Conservation (phyloP, 2,329 filamentous ascomycete species). For the Colletotrichum echinochloae region DNA sequence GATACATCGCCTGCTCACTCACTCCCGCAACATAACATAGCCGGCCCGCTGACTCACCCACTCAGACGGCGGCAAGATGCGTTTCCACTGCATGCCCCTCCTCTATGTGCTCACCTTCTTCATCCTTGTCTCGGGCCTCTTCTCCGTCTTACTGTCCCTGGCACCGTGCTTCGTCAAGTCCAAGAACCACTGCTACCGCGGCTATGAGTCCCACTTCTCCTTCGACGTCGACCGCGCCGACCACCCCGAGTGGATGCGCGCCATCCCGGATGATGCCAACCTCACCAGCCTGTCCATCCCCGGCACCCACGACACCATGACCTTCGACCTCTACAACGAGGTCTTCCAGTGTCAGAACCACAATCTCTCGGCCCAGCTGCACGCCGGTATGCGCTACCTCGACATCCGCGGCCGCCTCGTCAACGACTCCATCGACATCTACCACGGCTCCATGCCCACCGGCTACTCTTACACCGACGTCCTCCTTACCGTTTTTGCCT, state of each 20-base stretch:
- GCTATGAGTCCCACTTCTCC: constrained; percentile 53
- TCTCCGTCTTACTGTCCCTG: constrained; percentile 44
- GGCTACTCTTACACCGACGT: constrained; percentile 59
- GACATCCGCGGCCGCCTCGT: constrained; percentile 61
- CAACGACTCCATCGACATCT: constrained; percentile 59
- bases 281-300: constrained; percentile 62
- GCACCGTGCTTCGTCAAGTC: constrained; percentile 44
- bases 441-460: constrained; percentile 60
- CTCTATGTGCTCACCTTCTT: constrained; percentile 41
- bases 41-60: background rate
- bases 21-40: background rate
- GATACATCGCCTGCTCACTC: background rate
- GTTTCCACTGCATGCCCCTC: constrained; percentile 38
- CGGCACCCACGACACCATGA: constrained; percentile 67
- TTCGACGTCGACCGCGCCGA: constrained; percentile 55
- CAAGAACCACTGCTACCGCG: constrained; percentile 47
- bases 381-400: constrained; percentile 61
- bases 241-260: constrained; percentile 57
- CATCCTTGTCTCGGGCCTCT: constrained; percentile 42
- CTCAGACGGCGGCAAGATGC: constrained; percentile 25
- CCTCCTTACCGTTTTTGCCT: constrained; percentile 57
- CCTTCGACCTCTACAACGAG: constrained; percentile 53
- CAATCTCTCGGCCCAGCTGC: constrained; percentile 58
- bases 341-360: constrained; percentile 61
- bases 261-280: constrained; percentile 54